These are phyloP conservation scores for Auriculariales sp. DNA, from an alignment of 768 basidiomycete species.

Conservation along the genomic window DNA sequence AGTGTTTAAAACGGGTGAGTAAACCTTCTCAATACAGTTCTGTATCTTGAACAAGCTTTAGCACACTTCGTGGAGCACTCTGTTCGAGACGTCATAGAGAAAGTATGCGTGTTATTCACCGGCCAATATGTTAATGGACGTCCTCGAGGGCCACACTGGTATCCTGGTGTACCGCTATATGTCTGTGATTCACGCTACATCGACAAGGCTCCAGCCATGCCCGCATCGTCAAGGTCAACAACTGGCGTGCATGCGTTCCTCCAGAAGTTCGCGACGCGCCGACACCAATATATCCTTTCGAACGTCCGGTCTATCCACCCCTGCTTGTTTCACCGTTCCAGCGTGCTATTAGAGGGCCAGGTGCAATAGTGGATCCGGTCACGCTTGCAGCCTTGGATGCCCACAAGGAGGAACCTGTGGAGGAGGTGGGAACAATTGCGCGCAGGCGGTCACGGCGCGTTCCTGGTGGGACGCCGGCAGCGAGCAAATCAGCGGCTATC, in stretches of 20 bases:
- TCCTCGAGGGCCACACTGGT: constrained; percentile 73
- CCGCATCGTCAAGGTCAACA: constrained; percentile 75
- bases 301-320: constrained; percentile 47
- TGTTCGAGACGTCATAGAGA: constrained; percentile 81
- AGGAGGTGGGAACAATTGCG: neutral
- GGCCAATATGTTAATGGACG: constrained; percentile 73
- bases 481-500: neutral
- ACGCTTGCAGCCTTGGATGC: neutral
- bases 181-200: constrained; percentile 88
- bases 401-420: neutral
- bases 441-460: neutral
- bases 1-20: constrained; percentile 84
- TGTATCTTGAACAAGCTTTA: constrained; percentile 15
- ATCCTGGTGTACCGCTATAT: constrained; percentile 80
- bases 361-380: neutral
- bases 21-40: constrained; percentile 4
- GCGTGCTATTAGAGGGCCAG: constrained; percentile 16
- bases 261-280: constrained; percentile 71
- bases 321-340: constrained; percentile 64
- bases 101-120: constrained; percentile 65
- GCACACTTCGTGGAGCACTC: constrained; percentile 84
- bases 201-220: constrained; percentile 38
- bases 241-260: constrained; percentile 87
- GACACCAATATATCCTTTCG: constrained; percentile 74
- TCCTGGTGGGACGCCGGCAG: neutral